Base-by-base conservation (phyloP, 805 yeast species). In the Maudiozyma saulgeensis region DNA sequence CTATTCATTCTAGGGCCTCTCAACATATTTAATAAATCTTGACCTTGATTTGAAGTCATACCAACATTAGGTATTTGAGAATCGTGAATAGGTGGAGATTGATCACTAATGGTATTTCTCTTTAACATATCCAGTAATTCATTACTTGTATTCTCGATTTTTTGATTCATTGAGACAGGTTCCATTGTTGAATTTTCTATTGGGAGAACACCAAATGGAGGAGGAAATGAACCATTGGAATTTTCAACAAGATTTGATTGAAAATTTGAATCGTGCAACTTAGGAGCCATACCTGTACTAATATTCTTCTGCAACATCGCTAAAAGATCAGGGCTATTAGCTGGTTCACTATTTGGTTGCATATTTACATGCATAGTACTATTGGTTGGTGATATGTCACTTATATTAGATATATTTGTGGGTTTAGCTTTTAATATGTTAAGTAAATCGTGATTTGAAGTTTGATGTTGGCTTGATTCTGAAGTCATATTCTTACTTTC, bases 61-160 rank as follows among this genome's bases (percentile, higher is more conserved):
- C 37, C 12, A 12, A 28, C 2, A 28, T 28, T 11, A 28, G 32
- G 12, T 4, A 11, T 3, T 28, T 8, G 12, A 9, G 32, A 28
- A 28, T n/a, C 19, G 11, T 18, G 42, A 19, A 19, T 7, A 12
- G 40, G 18, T 18, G n/a, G 15, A n/a, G 23, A 26, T 6, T 4
- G 28, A 19, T 39, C 42, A 13, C 25, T 39, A 18, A 19, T 39
- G 37, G 50, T 26, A 23, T 51, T 51, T 37, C 44, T 46, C 25
- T 54, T 54, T 16, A 56, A 43, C 41, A 56, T 48, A 37, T 49
- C 41, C 11, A 54, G 25, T 37, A 54, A 32, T 26, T 51, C 50
- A 50, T 41, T 52, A 41, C 47, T 49, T 1, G 48, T 26, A n/a
- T 12, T 19, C 13, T 44, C 44, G 1, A 46, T 46, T 6, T 23